Evolutionary conservation across 768 basidiomycete species (phyloP).

Genomic region (Paxillus ammoniavirescens): DNA sequence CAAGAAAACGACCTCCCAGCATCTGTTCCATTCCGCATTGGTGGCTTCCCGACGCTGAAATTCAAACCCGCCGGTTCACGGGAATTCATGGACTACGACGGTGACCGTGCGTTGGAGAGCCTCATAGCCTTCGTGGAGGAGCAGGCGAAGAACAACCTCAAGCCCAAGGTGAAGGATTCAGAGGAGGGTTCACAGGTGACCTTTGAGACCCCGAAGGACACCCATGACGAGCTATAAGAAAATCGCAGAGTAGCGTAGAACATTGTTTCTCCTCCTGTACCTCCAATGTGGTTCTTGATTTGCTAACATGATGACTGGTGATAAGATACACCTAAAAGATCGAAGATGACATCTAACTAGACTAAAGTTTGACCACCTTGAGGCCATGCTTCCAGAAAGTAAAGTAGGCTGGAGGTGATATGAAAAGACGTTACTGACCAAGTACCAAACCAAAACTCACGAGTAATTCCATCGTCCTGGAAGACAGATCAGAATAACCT

Average conservation of each 20-base stretch:
- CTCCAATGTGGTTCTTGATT: constrained; percentile 15
- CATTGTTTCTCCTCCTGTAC: constrained; percentile 22
- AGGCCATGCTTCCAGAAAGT: constrained; percentile 97
- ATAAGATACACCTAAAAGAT: background rate
- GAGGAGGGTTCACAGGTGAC: constrained; percentile 24
- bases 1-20: constrained; percentile 94
- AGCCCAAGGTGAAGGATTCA: constrained; percentile 27
- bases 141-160: constrained; percentile 73
- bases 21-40: constrained; percentile 81
- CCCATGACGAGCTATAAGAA: constrained; percentile 30
- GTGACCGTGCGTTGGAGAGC: constrained; percentile 86
- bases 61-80: constrained; percentile 88
- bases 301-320: constrained; percentile 2
- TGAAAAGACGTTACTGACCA: constrained; percentile 3
- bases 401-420: constrained; percentile 63
- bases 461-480: constrained; percentile 78
- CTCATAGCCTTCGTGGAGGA: constrained; percentile 81
- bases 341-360: constrained; percentile 30
- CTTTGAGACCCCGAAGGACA: constrained; percentile 25
- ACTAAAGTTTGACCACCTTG: constrained; percentile 72
- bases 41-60: constrained; percentile 93
- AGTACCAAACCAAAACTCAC: constrained; percentile 43
- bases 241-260: constrained; percentile 10
- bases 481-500: constrained; percentile 12
- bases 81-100: constrained; percentile 91